Evolutionary conservation across 2,329 filamentous ascomycete genomes (phyloP).

Genomic region (Neurospora sp.): DNA sequence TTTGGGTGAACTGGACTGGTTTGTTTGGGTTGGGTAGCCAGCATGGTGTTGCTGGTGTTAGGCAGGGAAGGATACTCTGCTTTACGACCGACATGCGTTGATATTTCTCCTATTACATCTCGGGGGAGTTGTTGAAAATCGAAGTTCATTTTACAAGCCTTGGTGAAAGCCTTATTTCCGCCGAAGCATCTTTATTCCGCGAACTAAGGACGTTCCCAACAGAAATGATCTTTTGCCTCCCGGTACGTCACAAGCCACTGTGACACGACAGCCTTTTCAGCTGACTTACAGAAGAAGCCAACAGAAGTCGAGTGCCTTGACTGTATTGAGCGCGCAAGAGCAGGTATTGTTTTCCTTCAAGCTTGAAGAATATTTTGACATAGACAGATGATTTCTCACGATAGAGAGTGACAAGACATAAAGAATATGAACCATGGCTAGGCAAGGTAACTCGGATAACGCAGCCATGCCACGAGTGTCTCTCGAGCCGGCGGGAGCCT

Average conservation of each 20-base stretch:
- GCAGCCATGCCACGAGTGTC: neutral
- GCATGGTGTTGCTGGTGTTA: neutral
- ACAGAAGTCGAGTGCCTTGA: neutral
- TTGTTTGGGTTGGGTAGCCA: neutral
- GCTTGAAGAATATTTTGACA: neutral
- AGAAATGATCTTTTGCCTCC: neutral
- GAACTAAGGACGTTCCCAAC: neutral
- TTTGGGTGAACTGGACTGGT: neutral
- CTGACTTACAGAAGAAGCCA: neutral
- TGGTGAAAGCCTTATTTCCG: neutral
- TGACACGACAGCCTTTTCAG: neutral
- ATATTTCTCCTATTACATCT: neutral
- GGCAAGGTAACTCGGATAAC: neutral
- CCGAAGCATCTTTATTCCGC: neutral
- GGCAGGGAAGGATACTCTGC: neutral
- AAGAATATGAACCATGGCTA: neutral
- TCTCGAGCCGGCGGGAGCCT: neutral
- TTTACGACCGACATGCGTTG: neutral
- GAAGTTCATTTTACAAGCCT: neutral
- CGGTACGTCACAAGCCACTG: neutral
- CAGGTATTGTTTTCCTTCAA: neutral
- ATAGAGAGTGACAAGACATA: neutral
- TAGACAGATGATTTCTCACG: neutral
- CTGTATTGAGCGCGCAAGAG: neutral
- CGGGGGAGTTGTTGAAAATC: neutral